These are phyloP conservation scores for Fusarium abutilonis DNA, from an alignment of 2,329 filamentous ascomycete genomes.

Conservation along the genomic window DNA sequence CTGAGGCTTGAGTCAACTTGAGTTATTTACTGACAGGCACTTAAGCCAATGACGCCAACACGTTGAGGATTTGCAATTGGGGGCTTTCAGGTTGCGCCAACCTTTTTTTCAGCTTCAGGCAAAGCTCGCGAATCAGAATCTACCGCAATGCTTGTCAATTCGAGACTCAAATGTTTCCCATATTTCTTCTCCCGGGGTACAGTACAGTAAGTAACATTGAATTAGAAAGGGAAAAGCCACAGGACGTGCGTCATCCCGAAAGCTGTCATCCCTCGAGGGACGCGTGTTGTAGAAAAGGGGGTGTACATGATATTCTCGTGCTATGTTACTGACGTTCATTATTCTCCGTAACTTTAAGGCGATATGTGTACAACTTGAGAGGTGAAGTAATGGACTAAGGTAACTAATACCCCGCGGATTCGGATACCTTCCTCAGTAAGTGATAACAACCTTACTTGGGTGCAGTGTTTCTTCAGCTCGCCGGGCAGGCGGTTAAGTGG, in stretches of 20 bases:
- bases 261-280: conserved; percentile 26
- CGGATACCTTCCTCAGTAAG: no score
- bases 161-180: conserved; percentile 8
- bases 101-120: conserved; percentile 6
- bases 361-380: background rate
- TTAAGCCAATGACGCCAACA: conserved; percentile 11
- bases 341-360: background rate
- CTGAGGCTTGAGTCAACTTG: conserved; percentile 19
- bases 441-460: no score
- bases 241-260: conserved; percentile 39
- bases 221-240: conserved; percentile 15
- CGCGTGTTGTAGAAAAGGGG: conserved; percentile 21
- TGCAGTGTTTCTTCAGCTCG: no score
- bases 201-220: background rate
- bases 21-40: conserved; percentile 11
- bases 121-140: conserved; percentile 11
- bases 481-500: no score
- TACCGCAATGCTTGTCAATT: conserved; percentile 16
- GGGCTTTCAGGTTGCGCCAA: no score
- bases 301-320: conserved; percentile 6
- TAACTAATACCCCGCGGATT: no score
- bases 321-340: background rate
- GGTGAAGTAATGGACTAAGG: no score
- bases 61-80: background rate
- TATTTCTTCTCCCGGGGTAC: background rate